Evolutionary conservation across 768 basidiomycete species (phyloP).

Genomic region (Suillus luteus): DNA sequence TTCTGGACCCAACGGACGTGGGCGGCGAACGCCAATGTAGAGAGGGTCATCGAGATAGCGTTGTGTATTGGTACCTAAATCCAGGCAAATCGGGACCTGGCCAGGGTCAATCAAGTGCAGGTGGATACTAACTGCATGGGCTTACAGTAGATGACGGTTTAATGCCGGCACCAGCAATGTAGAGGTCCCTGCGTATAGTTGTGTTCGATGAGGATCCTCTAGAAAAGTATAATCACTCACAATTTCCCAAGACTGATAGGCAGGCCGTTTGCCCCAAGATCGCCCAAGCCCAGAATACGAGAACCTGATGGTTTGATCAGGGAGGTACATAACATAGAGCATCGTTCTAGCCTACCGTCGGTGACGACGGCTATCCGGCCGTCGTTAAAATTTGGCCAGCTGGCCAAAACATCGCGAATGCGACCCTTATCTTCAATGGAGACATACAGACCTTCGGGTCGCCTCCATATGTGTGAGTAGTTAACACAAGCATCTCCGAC

Average conservation of each 20-base stretch:
- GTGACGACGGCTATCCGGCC: conserved; percentile 77
- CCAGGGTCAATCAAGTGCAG: background rate
- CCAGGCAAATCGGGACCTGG: conserved; percentile 65
- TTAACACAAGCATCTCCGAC: conserved; percentile 73
- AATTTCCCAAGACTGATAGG: conserved; percentile 75
- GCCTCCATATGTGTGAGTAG: conserved; percentile 69
- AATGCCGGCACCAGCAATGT: conserved; percentile 72
- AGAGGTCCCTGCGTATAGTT: conserved; percentile 49
- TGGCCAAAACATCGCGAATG: conserved; percentile 55
- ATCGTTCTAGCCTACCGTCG: conserved; percentile 47
- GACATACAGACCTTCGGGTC: conserved; percentile 62
- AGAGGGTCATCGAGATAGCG: conserved; percentile 68
- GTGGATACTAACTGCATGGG: background rate
- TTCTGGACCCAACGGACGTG: conserved; percentile 47
- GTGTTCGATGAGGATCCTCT: conserved; percentile 4
- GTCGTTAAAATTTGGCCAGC: conserved; percentile 47
- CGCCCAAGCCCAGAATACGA: conserved; percentile 70
- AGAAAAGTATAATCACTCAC: conserved; percentile 36
- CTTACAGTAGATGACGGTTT: conserved; percentile 48
- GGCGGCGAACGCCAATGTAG: conserved; percentile 70
- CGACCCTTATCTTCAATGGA: conserved; percentile 67
- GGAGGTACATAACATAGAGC: conserved; percentile 10
- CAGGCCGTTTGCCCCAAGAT: conserved; percentile 42
- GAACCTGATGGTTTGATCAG: conserved; percentile 42
- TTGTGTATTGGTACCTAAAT: conserved; percentile 77